These are phyloP conservation scores for Rhynchospora breviuscula DNA, from an alignment of 176 grass and related monocot species.

Conservation along the genomic window DNA sequence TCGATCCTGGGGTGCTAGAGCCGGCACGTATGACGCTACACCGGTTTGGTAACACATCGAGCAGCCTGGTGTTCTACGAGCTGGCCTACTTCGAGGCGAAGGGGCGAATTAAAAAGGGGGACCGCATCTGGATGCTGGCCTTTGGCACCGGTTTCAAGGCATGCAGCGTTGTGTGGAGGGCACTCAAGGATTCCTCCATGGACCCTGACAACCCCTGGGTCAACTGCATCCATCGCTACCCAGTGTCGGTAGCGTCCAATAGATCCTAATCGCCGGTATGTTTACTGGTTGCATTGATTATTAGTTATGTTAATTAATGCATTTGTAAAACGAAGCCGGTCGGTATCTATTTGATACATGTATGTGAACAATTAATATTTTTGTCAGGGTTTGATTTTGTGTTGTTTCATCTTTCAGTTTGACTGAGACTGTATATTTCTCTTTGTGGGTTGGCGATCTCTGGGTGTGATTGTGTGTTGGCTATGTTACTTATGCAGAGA, in stretches of 20 bases:
- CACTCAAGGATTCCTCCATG: constrained; percentile 44
- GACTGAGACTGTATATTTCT: neutral
- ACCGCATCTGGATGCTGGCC: constrained; percentile 79
- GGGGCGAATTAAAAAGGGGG: constrained; percentile 46
- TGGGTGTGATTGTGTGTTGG: neutral
- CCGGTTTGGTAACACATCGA: constrained; percentile 88
- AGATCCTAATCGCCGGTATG: too few species aligned
- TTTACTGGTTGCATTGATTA: neutral
- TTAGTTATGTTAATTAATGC: neutral
- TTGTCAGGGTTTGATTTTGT: neutral
- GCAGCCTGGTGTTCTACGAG: constrained; percentile 95
- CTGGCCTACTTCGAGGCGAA: constrained; percentile 83
- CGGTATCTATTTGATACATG: neutral
- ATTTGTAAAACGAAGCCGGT: neutral
- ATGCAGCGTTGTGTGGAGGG: constrained; percentile 59
- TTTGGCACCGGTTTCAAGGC: constrained; percentile 90
- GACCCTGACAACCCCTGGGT: constrained; percentile 79
- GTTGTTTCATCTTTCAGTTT: neutral
- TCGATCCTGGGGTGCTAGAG: constrained; percentile 39
- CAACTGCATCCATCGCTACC: constrained; percentile 53
- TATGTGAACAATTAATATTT: neutral
- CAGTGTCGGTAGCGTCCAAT: neutral
- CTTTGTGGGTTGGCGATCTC: neutral
- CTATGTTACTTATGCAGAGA: neutral
- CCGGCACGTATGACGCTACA: constrained; percentile 61